Evolutionary conservation across 257 asterid species (phyloP), one percentile per base, ranked within the genome.

Genomic region (Solanum dulcamara): DNA sequence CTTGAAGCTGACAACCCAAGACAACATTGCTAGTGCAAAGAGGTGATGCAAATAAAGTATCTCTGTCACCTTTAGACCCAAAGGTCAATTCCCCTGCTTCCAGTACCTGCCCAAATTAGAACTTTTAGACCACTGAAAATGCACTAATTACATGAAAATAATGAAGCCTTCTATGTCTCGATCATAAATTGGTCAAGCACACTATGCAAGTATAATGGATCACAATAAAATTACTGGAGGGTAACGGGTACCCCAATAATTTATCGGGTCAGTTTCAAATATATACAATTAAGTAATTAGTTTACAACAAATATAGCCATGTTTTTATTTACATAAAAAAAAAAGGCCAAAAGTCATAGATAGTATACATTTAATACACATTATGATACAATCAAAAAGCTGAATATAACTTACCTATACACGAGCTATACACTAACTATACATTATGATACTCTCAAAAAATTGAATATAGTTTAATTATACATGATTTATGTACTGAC

Each of bases 1-100:
- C 94, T 80, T 91, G 91, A 88, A 91, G 88, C 88, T 89, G 94
- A 88, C 88, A 88, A 81, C 88, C 94, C 81, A 60, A 64, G 80
- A 81, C 84, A 51, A 85, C 84, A 90, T 89, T 90, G 81, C 62
- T 75, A 70, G 64, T 53, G 22, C 87, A 85, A 87, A 77, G 86
- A 80, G 90, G 87, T 38, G 81, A 44, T 83, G 72, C 85, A 86
- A 85, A 84, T 83, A 89, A 62, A 88, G 88, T 80, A 84, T 87
- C 91, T 77, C 18, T 33, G 87, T 90, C 92, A 88, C 88, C 86
- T 81, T 87, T 91, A 64, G 98, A 92, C 83, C 87, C 87, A 89
- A 93, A 87, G 85, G 93, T 91, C 71, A 96, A 84, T 70, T 87
- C 87, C 81, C 91, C 90, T 85, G 89, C 92, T 88, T 93, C 94